These are phyloP conservation scores for Acrocalymma vagum DNA, from an alignment of 2,329 filamentous ascomycete genomes.

Conservation along the genomic window DNA sequence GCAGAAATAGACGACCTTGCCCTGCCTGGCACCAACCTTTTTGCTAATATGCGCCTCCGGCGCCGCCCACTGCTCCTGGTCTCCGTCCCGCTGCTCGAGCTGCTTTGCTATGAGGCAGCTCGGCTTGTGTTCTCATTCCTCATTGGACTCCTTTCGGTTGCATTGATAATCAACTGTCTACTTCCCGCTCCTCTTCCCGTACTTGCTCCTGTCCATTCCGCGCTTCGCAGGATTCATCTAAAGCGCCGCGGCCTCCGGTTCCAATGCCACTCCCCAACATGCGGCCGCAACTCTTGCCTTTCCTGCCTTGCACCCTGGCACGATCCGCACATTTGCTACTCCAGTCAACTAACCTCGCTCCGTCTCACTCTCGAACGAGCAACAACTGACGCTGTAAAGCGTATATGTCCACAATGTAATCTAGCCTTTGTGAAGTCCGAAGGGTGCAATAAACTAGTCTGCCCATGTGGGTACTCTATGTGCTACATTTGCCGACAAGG, in stretches of 20 bases:
- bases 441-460: conserved; percentile 97
- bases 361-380: conserved; percentile 91
- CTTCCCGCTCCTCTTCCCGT: conserved; percentile 31
- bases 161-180: conserved; percentile 27
- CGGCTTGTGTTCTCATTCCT: conserved; percentile 63
- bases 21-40: conserved; percentile 31
- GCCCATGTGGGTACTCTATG: conserved; percentile 96
- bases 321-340: conserved; percentile 90
- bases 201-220: conserved; percentile 60
- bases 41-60: conserved; percentile 32
- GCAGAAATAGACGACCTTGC: conserved; percentile 76
- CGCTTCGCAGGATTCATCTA: conserved; percentile 73
- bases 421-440: conserved; percentile 91
- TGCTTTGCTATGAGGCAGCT: conserved; percentile 49
- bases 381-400: conserved; percentile 92
- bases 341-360: conserved; percentile 75
- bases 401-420: conserved; percentile 90
- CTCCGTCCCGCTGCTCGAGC: conserved; percentile 37
- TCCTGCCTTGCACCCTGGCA: conserved; percentile 83
- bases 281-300: conserved; percentile 77
- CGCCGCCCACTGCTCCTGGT: conserved; percentile 41
- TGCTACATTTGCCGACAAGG: conserved; percentile 87
- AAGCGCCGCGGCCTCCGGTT: conserved; percentile 80
- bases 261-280: conserved; percentile 74
- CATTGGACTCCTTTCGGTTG: conserved; percentile 53